Percentiles rank a stretch among this genome's conserved stretches.
Evolutionary conservation across 2,329 filamentous ascomycete genomes (phyloP).

Genomic region (Penicillium glabrum): DNA sequence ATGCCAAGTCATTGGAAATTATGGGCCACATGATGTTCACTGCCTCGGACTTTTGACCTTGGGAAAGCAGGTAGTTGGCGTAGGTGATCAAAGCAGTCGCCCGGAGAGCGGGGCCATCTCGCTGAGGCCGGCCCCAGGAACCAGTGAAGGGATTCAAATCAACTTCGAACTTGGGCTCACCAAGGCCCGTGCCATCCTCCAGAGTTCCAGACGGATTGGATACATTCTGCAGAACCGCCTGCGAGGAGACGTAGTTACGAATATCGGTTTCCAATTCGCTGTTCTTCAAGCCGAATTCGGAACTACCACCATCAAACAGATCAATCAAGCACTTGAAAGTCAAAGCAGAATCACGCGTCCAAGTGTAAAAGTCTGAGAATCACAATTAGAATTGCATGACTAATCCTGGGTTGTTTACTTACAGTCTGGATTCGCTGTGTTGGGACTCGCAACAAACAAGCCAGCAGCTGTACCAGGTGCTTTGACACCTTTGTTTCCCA

Average conservation of each 20-base stretch:
- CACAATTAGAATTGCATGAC: neutral
- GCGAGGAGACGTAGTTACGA: slow-evolving; percentile 65
- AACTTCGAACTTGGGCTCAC: slow-evolving; percentile 71
- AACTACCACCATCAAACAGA: slow-evolving; percentile 46
- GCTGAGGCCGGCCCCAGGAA: slow-evolving; percentile 73
- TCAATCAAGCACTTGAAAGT: slow-evolving; percentile 68
- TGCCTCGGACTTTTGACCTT: slow-evolving; percentile 6
- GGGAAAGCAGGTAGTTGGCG: slow-evolving; percentile 6
- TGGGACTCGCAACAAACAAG: slow-evolving; percentile 56
- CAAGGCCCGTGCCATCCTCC: slow-evolving; percentile 52
- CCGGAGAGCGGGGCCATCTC: slow-evolving; percentile 74
- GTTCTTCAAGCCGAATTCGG: neutral
- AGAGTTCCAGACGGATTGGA: slow-evolving; percentile 66
- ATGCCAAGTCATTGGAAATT: slow-evolving; percentile 12
- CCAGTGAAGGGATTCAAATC: slow-evolving; percentile 61
- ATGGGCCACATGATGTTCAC: slow-evolving; percentile 9
- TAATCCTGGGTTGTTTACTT: slow-evolving; percentile 18
- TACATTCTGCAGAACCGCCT: slow-evolving; percentile 65
- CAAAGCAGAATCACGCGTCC: slow-evolving; percentile 71
- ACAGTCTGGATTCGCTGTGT: slow-evolving; percentile 54
- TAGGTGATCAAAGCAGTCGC: slow-evolving; percentile 69
- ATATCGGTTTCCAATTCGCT: slow-evolving; percentile 57
- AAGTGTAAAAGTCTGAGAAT: slow-evolving; percentile 70
- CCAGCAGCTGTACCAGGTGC: slow-evolving; percentile 51
- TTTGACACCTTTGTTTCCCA: slow-evolving; percentile 15